A percentile compares a stretch with the other conserved stretches of the same genome.
Conservation (phyloP, 768 basidiomycete species). For the Royoungia palumana region DNA sequence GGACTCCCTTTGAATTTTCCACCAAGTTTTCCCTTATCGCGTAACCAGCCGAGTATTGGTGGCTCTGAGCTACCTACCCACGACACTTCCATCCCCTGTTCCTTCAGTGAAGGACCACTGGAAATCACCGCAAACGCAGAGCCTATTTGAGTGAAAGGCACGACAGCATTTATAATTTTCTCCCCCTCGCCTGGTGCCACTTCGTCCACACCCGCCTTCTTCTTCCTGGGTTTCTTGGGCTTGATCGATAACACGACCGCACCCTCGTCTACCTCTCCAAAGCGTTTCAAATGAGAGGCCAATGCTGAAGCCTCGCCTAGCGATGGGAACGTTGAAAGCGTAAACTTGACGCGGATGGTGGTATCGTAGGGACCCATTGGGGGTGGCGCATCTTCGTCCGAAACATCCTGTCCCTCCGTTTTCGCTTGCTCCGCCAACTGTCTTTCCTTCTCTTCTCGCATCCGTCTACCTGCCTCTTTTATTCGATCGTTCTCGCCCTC, state of each 20-base stretch:
- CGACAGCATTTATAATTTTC: slow-evolving; percentile 66
- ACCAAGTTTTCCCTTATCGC: slow-evolving; percentile 65
- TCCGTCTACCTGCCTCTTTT: slow-evolving; percentile 66
- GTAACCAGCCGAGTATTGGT: slow-evolving; percentile 66
- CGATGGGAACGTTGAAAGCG: slow-evolving; percentile 47
- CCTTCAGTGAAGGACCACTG: slow-evolving; percentile 48
- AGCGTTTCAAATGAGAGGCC: slow-evolving; percentile 47
- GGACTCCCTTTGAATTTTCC: slow-evolving; percentile 5
- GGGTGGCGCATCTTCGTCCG: slow-evolving; percentile 53
- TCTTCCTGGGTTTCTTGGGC: slow-evolving; percentile 41
- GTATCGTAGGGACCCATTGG: slow-evolving; percentile 66
- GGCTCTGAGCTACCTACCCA: slow-evolving; percentile 78
- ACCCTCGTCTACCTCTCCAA: slow-evolving; percentile 59
- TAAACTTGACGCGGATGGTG: slow-evolving; percentile 70
- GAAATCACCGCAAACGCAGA: slow-evolving; percentile 76
- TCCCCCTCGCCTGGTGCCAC: slow-evolving; percentile 37
- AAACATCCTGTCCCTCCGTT: slow-evolving; percentile 28
- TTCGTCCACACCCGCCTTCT: slow-evolving; percentile 38
- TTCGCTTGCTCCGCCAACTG: slow-evolving; percentile 46
- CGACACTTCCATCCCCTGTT: slow-evolving; percentile 61
- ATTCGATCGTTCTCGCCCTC: slow-evolving; percentile 67
- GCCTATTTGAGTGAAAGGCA: slow-evolving; percentile 73
- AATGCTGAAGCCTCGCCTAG: slow-evolving; percentile 22
- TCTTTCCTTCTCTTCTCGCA: slow-evolving; percentile 66
- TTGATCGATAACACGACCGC: slow-evolving; percentile 70